A percentile compares a stretch with the other conserved stretches of the same genome.
Conservation (phyloP, 75 land plant species). For the Pinus taeda region DNA sequence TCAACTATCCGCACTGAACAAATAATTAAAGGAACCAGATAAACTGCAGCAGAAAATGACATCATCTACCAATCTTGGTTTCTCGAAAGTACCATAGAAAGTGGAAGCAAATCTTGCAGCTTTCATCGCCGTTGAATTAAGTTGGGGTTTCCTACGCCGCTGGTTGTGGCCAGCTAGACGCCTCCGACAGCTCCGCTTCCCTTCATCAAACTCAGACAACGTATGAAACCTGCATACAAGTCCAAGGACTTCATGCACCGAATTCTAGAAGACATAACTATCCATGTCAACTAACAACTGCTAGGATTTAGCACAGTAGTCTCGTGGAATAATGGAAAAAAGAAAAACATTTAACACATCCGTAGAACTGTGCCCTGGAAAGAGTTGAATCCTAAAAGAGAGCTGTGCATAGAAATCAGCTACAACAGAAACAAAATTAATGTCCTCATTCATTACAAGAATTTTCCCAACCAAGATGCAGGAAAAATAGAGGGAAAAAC, state of each 20-base stretch:
- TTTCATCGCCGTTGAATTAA: constrained; percentile 24
- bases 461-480: no score
- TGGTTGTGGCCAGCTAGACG: constrained; percentile 65
- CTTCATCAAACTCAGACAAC: constrained; percentile 59
- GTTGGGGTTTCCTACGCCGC: constrained; percentile 62
- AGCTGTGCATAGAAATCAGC: background rate
- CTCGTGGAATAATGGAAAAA: background rate
- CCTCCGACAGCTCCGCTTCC: constrained; percentile 67
- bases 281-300: background rate
- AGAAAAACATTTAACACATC: no score
- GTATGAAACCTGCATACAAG: constrained; percentile 44
- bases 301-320: background rate
- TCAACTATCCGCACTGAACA: background rate
- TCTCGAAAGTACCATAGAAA: constrained; percentile 19
- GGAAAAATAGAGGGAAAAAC: background rate
- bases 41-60: background rate
- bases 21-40: background rate
- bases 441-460: background rate
- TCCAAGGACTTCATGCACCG: background rate
- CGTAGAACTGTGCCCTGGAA: no score
- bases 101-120: constrained; percentile 17
- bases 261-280: background rate
- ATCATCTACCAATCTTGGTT: background rate
- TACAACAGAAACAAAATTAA: background rate
- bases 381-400: background rate